These are phyloP conservation scores for Phytophthora sansomeana DNA, from an alignment of 352 stramenopile species.

Conservation along the genomic window DNA sequence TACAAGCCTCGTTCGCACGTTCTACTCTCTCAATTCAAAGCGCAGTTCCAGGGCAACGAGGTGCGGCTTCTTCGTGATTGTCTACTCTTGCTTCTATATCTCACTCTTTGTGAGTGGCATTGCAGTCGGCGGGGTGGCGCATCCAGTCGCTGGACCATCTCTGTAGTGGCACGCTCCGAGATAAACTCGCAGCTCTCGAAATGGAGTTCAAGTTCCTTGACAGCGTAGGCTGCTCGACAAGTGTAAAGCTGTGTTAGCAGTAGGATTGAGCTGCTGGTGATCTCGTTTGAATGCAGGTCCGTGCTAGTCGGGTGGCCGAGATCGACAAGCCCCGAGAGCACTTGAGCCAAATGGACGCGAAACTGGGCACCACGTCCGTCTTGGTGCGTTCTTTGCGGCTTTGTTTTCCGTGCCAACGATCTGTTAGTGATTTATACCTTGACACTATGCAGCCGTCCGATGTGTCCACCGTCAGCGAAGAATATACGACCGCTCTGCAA, in stretches of 20 bases:
- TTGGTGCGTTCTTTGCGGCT: slow-evolving; percentile 18
- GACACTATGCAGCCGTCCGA: slow-evolving; percentile 17
- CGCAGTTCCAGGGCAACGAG: slow-evolving; percentile 42
- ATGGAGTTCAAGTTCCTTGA: slow-evolving; percentile 52
- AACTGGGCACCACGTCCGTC: slow-evolving; percentile 33
- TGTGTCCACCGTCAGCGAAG: slow-evolving; percentile 26
- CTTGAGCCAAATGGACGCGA: slow-evolving; percentile 31
- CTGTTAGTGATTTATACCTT: background rate
- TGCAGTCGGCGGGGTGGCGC: slow-evolving; percentile 28
- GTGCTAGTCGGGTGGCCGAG: slow-evolving; percentile 26
- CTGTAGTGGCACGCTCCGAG: slow-evolving; percentile 29
- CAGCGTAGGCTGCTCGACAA: slow-evolving; percentile 25
- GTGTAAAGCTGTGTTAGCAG: background rate
- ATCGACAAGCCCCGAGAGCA: slow-evolving; percentile 31
- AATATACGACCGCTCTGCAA: slow-evolving; percentile 32
- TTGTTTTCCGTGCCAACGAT: too few relatives aligned
- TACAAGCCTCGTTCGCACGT: too few relatives aligned
- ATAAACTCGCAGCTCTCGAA: slow-evolving; percentile 44
- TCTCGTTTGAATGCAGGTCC: slow-evolving; percentile 21
- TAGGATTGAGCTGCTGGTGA: background rate
- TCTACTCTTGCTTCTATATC: too few relatives aligned
- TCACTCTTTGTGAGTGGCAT: background rate
- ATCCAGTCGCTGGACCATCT: slow-evolving; percentile 24
- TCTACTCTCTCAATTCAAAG: too few relatives aligned
- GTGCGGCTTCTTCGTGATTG: slow-evolving; percentile 12